Evolutionary conservation across 768 basidiomycete species (phyloP).

Genomic region (Suillus clintonianus): DNA sequence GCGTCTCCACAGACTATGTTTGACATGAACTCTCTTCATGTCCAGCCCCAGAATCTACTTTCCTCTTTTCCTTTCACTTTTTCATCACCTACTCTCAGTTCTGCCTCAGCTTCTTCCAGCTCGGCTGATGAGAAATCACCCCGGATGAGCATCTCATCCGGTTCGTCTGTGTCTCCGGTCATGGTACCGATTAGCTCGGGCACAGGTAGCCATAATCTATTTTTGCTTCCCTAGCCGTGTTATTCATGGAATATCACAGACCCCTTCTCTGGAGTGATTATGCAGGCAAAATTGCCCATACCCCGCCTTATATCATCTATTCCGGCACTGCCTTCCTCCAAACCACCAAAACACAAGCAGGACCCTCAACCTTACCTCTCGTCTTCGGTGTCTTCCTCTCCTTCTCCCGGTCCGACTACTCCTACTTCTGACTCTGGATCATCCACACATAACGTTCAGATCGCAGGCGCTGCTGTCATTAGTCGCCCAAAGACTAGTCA

Average conservation of each 20-base stretch:
- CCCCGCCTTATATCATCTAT: conserved; percentile 54
- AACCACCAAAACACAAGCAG: conserved; percentile 24
- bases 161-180: conserved; percentile 49
- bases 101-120: conserved; percentile 28
- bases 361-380: conserved; percentile 19
- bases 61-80: conserved; percentile 45
- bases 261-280: conserved; percentile 12
- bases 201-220: not conserved
- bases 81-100: conserved; percentile 35
- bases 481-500: conserved; percentile 83
- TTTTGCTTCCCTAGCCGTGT: not conserved
- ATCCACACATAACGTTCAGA: conserved; percentile 8
- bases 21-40: conserved; percentile 12
- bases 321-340: conserved; percentile 41
- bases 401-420: conserved; percentile 39
- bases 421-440: conserved; percentile 23
- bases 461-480: not conserved
- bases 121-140: conserved; percentile 25
- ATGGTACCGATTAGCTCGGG: conserved; percentile 36
- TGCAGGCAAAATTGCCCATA: conserved; percentile 43
- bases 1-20: conserved; percentile 21
- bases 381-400: conserved; percentile 38
- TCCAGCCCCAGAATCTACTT: conserved; percentile 32
- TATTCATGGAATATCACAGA: not conserved
- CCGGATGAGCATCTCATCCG: conserved; percentile 26